Evolutionary conservation across 176 grass and related monocot genomes (phyloP).

Genomic region (Aegilops tauschii): DNA sequence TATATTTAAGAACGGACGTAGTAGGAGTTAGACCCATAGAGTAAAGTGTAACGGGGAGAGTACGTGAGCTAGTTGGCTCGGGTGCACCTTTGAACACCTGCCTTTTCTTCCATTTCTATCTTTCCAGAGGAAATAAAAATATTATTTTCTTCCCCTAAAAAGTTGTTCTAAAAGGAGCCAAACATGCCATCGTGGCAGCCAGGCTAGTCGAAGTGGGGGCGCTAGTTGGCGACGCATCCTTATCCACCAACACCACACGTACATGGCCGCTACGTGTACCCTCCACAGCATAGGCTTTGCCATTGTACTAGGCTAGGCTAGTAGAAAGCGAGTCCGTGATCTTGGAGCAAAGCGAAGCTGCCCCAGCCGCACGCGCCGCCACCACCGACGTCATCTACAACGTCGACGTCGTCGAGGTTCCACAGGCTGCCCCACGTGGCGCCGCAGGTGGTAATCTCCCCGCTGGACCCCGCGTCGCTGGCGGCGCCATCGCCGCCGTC

Average conservation of each 20-base stretch:
- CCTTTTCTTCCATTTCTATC: neutral
- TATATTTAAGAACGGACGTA: no score
- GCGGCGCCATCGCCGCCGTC: conserved; percentile 15
- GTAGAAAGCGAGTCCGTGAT: conserved; percentile 41
- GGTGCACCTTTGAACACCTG: neutral
- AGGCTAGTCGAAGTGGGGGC: conserved; percentile 30
- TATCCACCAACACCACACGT: conserved; percentile 31
- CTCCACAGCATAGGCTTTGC: conserved; percentile 2
- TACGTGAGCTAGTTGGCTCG: neutral
- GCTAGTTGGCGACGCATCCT: conserved; percentile 47
- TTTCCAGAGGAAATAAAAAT: neutral
- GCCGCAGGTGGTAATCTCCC: conserved; percentile 32
- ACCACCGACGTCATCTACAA: conserved; percentile 35
- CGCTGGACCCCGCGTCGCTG: conserved; percentile 36
- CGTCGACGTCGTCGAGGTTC: conserved; percentile 68
- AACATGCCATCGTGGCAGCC: conserved; percentile 6
- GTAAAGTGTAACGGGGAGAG: no score
- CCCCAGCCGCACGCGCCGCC: conserved; percentile 46
- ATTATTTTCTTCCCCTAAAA: neutral
- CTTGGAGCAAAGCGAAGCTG: conserved; percentile 31
- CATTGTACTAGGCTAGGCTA: neutral
- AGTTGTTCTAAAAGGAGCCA: conserved; percentile 14
- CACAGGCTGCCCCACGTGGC: conserved; percentile 80
- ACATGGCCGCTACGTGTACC: conserved; percentile 15
- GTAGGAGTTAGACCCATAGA: no score